Evolutionary conservation across 202 grass and related monocot genomes (phyloP), one percentile per base, ranked within the genome.

Genomic region (Digitaria exilis): DNA sequence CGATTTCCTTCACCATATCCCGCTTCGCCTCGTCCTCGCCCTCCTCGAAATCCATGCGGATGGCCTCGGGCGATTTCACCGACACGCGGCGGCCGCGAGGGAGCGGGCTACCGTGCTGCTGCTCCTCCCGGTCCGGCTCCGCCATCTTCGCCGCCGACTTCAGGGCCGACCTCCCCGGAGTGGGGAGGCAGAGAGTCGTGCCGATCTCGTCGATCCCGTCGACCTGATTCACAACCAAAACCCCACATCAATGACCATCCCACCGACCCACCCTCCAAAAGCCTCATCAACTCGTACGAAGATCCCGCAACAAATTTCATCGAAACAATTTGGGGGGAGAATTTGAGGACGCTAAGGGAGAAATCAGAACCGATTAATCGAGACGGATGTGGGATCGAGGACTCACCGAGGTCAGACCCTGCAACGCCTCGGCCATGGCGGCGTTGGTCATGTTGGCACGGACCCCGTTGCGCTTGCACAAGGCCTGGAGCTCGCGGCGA

Each of bases 391-490:
- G 24, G 32, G 51, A 82, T 46, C 57, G 5, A 65, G 64, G 65
- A 34, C 82, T 73, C 90, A 98, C 93, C 37, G 61, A 49, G 57
- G 78, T 0, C 71, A 98, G 91, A 35, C 77, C 77, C 35, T 87
- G 55, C 3, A 99, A 89, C 48, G 91, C 87, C 5, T 99, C 91
- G 59, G 79, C 93, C 96, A 96, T 96, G 93, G 93, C 93, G 73
- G 80, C 42, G 74, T 99, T 99, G 66, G 91, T 96, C 73, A 96
- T 90, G 83, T 98, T 98, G 52, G 96, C 96, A 12, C 91, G 81
- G 83, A 98, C 84, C 24, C 85, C 84, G 65, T 96, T 94, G 80
- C 88, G 91, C 93, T 96, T 96, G 89, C 93, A 96, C 45, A 98
- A 78, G 37, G 78, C 87, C 85, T 98, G 91, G 26, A 96, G 96